Conservation (phyloP, 805 yeast species). For the Lachancea waltii region DNA sequence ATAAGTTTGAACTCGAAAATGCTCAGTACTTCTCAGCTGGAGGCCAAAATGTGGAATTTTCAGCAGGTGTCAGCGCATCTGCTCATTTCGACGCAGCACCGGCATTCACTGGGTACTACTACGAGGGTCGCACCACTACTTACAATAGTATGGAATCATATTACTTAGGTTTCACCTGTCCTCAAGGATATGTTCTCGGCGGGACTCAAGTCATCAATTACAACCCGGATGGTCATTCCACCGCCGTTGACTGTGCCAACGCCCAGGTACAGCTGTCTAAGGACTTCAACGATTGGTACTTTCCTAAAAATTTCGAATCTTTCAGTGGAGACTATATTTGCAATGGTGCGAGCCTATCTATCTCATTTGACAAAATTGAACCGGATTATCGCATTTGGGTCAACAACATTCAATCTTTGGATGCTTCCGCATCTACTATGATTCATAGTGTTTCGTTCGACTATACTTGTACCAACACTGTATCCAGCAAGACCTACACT, state of each 20-base stretch:
- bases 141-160: conserved; percentile 30
- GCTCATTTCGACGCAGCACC: conserved; percentile 24
- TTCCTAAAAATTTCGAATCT: conserved; percentile 22
- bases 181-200: conserved; percentile 23
- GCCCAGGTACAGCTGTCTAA: conserved; percentile 20
- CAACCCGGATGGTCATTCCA: conserved; percentile 11
- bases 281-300: conserved; percentile 32
- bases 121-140: conserved; percentile 30
- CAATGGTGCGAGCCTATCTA: conserved; percentile 17
- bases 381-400: conserved; percentile 29
- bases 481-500: conserved; percentile 19
- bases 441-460: conserved; percentile 17
- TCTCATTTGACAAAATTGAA: conserved; percentile 18
- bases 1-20: conserved; percentile 29
- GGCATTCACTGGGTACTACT: conserved; percentile 16
- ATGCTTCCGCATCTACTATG: conserved; percentile 17
- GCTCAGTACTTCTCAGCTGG: conserved; percentile 30
- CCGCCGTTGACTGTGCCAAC: conserved; percentile 21
- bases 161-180: conserved; percentile 32
- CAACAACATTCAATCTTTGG: conserved; percentile 30
- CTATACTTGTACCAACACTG: conserved; percentile 27
- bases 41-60: conserved; percentile 23
- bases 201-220: conserved; percentile 25
- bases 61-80: conserved; percentile 21
- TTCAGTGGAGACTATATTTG: conserved; percentile 20